Evolutionary conservation across 1,284 basidiomycete species (phyloP), one percentile per base, ranked within the genome.

Genomic region (Heterobasidion occidentale): DNA sequence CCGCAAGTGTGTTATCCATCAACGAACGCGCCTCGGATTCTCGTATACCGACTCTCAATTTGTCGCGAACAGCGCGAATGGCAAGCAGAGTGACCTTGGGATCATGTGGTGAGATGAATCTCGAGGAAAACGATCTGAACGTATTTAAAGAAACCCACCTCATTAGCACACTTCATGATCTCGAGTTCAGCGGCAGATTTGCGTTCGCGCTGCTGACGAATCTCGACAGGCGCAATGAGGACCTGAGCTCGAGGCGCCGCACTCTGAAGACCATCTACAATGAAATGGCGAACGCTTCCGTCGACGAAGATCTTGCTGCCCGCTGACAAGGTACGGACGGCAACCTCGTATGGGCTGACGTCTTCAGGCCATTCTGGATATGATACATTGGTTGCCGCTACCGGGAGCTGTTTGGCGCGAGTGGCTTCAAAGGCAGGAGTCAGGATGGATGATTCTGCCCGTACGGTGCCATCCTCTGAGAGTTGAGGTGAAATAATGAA

Each of bases 361-460:
- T 86, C 81, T 68, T 94, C 92, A 9, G 80, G 74, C 91, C 92
- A 94, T 56, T 82, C 74, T 6, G 84, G 71, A 64, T 79, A 93
- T 4, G 69, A 67, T 34, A 85, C 71, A 0, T 68, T 62, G 1
- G 67, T 60, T 9, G 65, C 68, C 9, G 84, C 82, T 19, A 93
- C 68, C 2, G 73, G 66, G 9, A 90, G 73, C 36, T 77, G 63
- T 62, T 76, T 81, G 0, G 91, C 90, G 46, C 92, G 80, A 0
- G 82, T 78, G 11, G 78, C 76, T 69, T 94, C 92, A 59, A 94
- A 94, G 51, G 77, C 73, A 0, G 92, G 91, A 0, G 90, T 88
- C 52, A 94, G 71, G 45, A 94, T 67, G 0, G 77, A 77, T 42
- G 92, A 64, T 34, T 75, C 71, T 42, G 77, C 72, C 44, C 63